phyloP scores from a whole-genome alignment of 2,329 filamentous ascomycete genomes.

The Aureobasidium sp. region DNA sequence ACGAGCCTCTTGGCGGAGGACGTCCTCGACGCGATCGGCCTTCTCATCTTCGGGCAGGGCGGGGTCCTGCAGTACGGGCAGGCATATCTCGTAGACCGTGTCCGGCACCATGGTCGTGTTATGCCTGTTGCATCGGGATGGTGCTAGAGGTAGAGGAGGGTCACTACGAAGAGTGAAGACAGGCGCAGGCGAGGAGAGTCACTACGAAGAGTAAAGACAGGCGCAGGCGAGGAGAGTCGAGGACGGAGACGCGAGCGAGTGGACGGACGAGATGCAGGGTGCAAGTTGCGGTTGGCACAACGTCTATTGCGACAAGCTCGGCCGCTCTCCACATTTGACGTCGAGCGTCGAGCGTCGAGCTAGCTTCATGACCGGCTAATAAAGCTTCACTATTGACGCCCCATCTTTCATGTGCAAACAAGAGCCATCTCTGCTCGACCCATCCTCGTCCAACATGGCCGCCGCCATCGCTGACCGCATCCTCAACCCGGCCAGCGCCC shows the following conservation, averaged over 20 bases:
- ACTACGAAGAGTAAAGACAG: neutral
- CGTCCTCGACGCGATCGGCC: slow-evolving; percentile 80
- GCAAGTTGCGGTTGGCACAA: neutral
- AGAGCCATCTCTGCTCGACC: neutral
- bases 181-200: neutral
- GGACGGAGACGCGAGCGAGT: neutral
- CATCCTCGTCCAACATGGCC: neutral
- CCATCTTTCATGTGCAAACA: neutral
- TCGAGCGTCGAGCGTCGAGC: neutral
- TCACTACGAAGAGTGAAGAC: neutral
- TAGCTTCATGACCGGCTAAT: too few species aligned
- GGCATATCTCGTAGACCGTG: slow-evolving; percentile 82
- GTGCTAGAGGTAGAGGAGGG: neutral
- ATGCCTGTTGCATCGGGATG: neutral
- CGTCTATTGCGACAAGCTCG: neutral
- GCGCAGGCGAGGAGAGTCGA: neutral
- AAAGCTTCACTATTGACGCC: neutral
- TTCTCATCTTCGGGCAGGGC: slow-evolving; percentile 88
- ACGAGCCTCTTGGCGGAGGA: slow-evolving; percentile 63
- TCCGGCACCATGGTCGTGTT: slow-evolving; percentile 71
- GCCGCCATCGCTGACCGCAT: slow-evolving; percentile 21
- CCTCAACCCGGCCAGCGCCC: slow-evolving; percentile 24
- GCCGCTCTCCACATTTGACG: neutral
- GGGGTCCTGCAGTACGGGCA: slow-evolving; percentile 76
- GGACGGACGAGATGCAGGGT: neutral